These are phyloP conservation scores for Tulasnella sp. DNA, from an alignment of 768 basidiomycete genomes.

Conservation along the genomic window DNA sequence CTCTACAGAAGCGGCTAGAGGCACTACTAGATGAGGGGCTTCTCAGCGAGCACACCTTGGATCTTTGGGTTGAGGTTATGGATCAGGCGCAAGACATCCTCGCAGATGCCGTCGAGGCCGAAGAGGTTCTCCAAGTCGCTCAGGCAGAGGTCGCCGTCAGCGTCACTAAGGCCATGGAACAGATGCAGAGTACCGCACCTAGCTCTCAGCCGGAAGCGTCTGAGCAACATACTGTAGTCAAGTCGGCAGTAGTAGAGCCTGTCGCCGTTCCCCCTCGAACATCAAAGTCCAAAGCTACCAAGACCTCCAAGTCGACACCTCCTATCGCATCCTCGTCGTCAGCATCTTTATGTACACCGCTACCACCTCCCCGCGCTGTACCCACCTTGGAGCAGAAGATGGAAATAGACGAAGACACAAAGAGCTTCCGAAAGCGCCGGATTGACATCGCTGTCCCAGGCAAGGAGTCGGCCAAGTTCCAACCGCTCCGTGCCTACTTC, in stretches of 20 bases:
- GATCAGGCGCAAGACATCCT: constrained; percentile 5
- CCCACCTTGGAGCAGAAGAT: too few species aligned
- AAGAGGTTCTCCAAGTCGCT: neutral
- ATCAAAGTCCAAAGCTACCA: neutral
- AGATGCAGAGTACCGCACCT: too few species aligned
- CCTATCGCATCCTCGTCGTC: neutral
- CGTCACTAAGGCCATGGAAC: too few species aligned
- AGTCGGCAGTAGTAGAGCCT: too few species aligned
- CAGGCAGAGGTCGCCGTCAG: too few species aligned
- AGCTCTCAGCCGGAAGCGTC: too few species aligned
- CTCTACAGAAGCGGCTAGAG: neutral
- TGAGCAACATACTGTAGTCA: too few species aligned
- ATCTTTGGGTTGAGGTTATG: neutral
- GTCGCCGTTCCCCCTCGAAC: too few species aligned
- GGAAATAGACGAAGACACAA: neutral
- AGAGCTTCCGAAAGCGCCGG: constrained; percentile 10
- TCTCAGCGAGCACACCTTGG: constrained; percentile 3
- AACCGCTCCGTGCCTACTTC: constrained; percentile 19
- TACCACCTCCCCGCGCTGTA: neutral
- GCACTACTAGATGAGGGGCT: neutral
- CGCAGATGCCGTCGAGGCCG: neutral
- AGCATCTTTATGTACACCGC: neutral
- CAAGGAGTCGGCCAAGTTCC: constrained; percentile 15
- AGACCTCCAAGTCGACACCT: neutral
- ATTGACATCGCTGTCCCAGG: constrained; percentile 7